phyloP scores from a whole-genome alignment of 1,284 basidiomycete genomes.

The Malassezia equina region DNA sequence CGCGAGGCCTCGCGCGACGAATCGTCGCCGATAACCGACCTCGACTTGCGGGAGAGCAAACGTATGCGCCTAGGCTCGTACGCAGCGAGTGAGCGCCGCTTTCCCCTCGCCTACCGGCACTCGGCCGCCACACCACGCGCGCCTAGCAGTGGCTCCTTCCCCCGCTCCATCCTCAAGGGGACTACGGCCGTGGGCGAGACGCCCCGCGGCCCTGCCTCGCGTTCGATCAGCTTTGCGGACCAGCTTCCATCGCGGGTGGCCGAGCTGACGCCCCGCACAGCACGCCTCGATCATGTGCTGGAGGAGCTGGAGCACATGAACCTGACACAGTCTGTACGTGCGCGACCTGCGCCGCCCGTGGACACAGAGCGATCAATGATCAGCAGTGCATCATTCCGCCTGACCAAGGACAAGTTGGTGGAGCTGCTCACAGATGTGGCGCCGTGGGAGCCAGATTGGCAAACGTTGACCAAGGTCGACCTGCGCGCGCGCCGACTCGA shows the following conservation, averaged over 20 bases:
- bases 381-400: slow-evolving; percentile 81
- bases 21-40: slow-evolving; percentile 12
- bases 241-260: background rate
- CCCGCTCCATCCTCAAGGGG: slow-evolving; percentile 21
- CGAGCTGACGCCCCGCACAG: slow-evolving; percentile 7
- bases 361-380: slow-evolving; percentile 67
- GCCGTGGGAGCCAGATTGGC: slow-evolving; percentile 91
- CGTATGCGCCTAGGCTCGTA: slow-evolving; percentile 23
- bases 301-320: slow-evolving; percentile 16
- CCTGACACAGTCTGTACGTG: background rate
- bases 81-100: background rate
- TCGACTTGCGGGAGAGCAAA: slow-evolving; percentile 25
- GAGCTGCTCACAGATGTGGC: slow-evolving; percentile 88
- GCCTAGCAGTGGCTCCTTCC: background rate
- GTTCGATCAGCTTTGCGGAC: slow-evolving; percentile 30
- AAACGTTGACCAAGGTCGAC: slow-evolving; percentile 65
- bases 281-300: slow-evolving; percentile 13
- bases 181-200: background rate
- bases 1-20: slow-evolving; percentile 14
- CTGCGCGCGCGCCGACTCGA: slow-evolving; percentile 70
- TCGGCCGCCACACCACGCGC: background rate
- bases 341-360: background rate
- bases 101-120: slow-evolving; percentile 7
- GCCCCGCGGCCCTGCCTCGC: slow-evolving; percentile 2
- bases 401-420: slow-evolving; percentile 79